phyloP scores from a whole-genome alignment of 2,329 filamentous ascomycete genomes.

The Colletotrichum viniferum region DNA sequence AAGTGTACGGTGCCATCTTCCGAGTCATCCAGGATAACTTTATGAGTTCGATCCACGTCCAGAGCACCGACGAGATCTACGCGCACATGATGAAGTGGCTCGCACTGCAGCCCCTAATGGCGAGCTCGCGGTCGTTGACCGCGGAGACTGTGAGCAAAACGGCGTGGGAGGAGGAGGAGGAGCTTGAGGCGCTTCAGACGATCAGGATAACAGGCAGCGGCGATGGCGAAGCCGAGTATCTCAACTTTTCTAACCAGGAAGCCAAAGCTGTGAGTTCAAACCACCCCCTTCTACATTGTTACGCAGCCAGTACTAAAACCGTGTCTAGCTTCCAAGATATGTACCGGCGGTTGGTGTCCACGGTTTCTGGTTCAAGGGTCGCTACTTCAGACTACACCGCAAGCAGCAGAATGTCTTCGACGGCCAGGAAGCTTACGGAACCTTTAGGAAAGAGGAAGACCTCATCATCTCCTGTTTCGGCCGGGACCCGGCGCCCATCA shows the following conservation, averaged over 20 bases:
- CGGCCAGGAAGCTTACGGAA: slow-evolving; percentile 35
- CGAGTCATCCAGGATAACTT: slow-evolving; percentile 48
- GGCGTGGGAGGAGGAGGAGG: slow-evolving; percentile 61
- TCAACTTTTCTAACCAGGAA: slow-evolving; percentile 65
- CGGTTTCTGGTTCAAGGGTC: slow-evolving; percentile 58
- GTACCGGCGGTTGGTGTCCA: slow-evolving; percentile 59
- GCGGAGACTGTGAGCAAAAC: slow-evolving; percentile 60
- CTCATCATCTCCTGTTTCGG: slow-evolving; percentile 61
- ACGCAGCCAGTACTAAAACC: not conserved
- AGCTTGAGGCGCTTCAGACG: slow-evolving; percentile 41
- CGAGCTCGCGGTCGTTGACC: slow-evolving; percentile 55
- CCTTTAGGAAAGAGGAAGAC: slow-evolving; percentile 56
- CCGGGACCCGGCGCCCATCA: slow-evolving; percentile 56
- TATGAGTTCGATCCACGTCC: slow-evolving; percentile 57
- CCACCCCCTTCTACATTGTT: not conserved
- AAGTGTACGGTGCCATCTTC: slow-evolving; percentile 37
- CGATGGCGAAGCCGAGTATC: slow-evolving; percentile 42
- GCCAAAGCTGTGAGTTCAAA: slow-evolving; percentile 47
- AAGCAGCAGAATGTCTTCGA: slow-evolving; percentile 48
- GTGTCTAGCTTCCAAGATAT: slow-evolving; percentile 49
- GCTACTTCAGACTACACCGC: slow-evolving; percentile 53
- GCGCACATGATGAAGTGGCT: slow-evolving; percentile 63
- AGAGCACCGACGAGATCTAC: slow-evolving; percentile 62
- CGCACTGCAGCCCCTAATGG: slow-evolving; percentile 54
- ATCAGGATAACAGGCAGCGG: slow-evolving; percentile 39